These are phyloP conservation scores for Penicillium sumatraense DNA, from an alignment of 2,329 filamentous ascomycete species.

Conservation along the genomic window DNA sequence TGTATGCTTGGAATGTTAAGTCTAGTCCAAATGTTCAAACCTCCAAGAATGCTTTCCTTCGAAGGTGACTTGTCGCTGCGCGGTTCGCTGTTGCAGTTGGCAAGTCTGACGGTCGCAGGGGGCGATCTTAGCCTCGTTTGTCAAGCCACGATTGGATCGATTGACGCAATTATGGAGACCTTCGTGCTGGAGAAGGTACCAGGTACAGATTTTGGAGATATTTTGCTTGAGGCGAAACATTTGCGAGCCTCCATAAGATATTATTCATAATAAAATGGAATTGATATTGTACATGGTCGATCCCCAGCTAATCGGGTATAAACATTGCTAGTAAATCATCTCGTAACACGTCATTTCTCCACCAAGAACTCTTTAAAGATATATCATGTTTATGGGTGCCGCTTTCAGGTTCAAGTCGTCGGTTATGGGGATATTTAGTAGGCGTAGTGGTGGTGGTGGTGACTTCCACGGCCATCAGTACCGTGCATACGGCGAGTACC, in stretches of 20 bases:
- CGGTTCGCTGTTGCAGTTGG: neutral
- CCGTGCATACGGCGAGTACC: constrained; percentile 75
- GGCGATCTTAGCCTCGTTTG: neutral
- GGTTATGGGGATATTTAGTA: too few relatives aligned
- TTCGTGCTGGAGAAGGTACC: too few relatives aligned
- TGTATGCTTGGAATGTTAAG: neutral
- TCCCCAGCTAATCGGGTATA: too few relatives aligned
- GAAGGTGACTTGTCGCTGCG: neutral
- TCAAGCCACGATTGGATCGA: neutral
- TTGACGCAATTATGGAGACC: neutral
- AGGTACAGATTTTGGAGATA: neutral
- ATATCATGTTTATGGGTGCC: too few relatives aligned
- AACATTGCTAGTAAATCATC: too few relatives aligned
- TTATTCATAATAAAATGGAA: too few relatives aligned
- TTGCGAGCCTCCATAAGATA: too few relatives aligned
- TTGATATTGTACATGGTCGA: too few relatives aligned
- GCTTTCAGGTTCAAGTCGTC: too few relatives aligned
- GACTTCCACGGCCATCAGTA: constrained; percentile 68
- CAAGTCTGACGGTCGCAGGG: neutral
- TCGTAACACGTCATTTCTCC: constrained; percentile 4
- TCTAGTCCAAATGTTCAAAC: neutral
- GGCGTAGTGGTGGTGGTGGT: constrained; percentile 26
- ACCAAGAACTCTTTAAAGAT: too few relatives aligned
- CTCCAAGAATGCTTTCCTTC: neutral
- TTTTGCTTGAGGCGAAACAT: too few relatives aligned